Evolutionary conservation across 768 basidiomycete genomes (phyloP), one percentile per base, ranked within the genome.

Genomic region (Auricularia auricula-judae): DNA sequence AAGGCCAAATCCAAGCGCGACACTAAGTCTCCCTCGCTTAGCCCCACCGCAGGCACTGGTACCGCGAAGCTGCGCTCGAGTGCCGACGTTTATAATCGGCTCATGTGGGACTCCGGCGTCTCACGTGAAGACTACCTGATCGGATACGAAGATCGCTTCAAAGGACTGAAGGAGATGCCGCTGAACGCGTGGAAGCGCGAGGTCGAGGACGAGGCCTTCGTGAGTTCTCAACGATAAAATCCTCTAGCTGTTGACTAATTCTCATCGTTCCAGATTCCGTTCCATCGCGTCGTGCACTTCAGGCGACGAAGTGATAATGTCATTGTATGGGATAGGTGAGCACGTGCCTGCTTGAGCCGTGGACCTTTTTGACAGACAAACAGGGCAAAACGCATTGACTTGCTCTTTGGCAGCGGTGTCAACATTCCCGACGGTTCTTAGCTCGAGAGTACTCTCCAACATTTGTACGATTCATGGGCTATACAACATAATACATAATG

Each of bases 121-220:
- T 44, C 65, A 11, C 62, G 65, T 51, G 65, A 67, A 10, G 69
- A 67, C 33, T 69, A 67, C 56, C 36, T 66, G 16, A 67, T 71
- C 54, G 70, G 70, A 18, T 71, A 71, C 56, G 70, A 71, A 53
- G 70, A 71, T 64, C 70, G 70, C 33, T 71, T 71, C 59, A 39
- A 67, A 14, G 70, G 70, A 1, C 59, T 71, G 35, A 67, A 66
- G 53, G 69, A 71, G 64, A 61, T 64, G 42, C 63, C 65, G 10
- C 59, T 71, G 43, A 54, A 23, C 39, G 62, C 64, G 36, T 71
- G 70, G 70, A 68, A 68, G 62, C 58, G 70, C 43, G 69, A 71
- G 42, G 68, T 71, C 4, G 70, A 70, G 51, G 65, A 70, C 63
- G 70, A 71, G 51, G 66, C 66, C 11, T 71, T 71, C 61, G 70